These are phyloP conservation scores for Cyclotella choctawhatcheeana DNA, from an alignment of 108 stramenopile genomes.

Conservation along the genomic window DNA sequence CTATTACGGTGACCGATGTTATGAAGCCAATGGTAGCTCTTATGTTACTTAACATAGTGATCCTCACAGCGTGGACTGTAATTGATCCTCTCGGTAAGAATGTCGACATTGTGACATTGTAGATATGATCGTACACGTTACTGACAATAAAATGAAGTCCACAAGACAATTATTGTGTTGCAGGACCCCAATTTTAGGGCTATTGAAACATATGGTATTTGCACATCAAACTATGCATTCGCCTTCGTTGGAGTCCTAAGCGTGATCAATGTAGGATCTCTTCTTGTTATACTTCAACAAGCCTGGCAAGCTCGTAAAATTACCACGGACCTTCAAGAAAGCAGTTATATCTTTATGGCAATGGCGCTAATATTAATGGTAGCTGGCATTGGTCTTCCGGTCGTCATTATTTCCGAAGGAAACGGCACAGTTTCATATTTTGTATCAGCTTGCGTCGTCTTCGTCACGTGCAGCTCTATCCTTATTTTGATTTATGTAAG, in stretches of 20 bases:
- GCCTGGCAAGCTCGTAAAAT: conserved; percentile 51
- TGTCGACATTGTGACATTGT: not conserved
- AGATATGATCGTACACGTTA: not conserved
- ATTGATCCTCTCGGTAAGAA: conserved; percentile 30
- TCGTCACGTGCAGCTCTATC: not conserved
- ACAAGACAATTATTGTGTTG: no score
- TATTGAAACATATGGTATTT: no score
- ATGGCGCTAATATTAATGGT: conserved; percentile 28
- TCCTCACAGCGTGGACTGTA: conserved; percentile 46
- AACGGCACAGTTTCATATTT: not conserved
- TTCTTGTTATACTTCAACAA: conserved; percentile 43
- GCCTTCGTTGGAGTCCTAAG: conserved; percentile 37
- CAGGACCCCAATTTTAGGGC: no score
- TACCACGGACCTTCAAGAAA: conserved; percentile 36
- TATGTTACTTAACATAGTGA: conserved; percentile 41
- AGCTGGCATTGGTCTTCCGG: conserved; percentile 23
- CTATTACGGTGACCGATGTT: conserved; percentile 54
- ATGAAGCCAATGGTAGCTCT: conserved; percentile 51
- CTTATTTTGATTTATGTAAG: conserved; percentile 7
- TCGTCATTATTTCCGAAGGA: conserved; percentile 26
- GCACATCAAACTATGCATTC: conserved; percentile 30
- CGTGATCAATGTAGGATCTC: conserved; percentile 39
- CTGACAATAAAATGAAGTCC: no score
- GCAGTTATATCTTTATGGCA: conserved; percentile 23
- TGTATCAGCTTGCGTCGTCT: not conserved